Evolutionary conservation across 768 basidiomycete genomes (phyloP), one percentile per base, ranked within the genome.

Genomic region (Coprinopsis cinerea): DNA sequence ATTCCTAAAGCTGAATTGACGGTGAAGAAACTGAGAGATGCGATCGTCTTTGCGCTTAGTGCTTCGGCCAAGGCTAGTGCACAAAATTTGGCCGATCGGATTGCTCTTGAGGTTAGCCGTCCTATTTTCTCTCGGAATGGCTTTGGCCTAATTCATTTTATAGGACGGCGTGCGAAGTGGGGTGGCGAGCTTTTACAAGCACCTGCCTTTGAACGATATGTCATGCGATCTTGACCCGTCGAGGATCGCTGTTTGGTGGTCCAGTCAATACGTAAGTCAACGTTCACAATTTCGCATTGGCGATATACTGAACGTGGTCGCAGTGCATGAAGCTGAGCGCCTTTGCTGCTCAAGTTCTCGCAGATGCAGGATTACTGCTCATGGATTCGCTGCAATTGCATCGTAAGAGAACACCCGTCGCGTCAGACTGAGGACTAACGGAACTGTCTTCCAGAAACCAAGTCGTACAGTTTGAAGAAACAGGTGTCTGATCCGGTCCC

Each of bases 191-290:
- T 82, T 83, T 57, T 79, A 84, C 59, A 65, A 64, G 36, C 81
- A 83, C 59, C 63, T 84, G 15, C 81, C 82, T 0, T 58, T 84
- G 37, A 57, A 78, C 25, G 79, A 79, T 55, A 83, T 84, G 81
- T 65, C 78, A 57, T 85, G 82, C 55, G 80, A 82, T 57, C 56
- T 83, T 43, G 76, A 77, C 44, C 71, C 78, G 0, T 63, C 67
- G 0, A 66, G 68, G 27, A 54, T 79, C 11, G 82, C 80, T 0
- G 67, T 77, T 3, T 85, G 81, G 81, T 83, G 78, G 76, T 78
- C 72, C 2, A 66, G 68, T 7, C 67, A 74, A 57, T 67, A 76
- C 56, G 77, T 74, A 54, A 4, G 66, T 61, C 15, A 18, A 13
- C 7, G 13, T 6, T 39, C 17, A 18, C 9, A 39, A 14, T 7